These are phyloP conservation scores for Triglochin maritima DNA, from an alignment of 106 monocot species.

Conservation along the genomic window DNA sequence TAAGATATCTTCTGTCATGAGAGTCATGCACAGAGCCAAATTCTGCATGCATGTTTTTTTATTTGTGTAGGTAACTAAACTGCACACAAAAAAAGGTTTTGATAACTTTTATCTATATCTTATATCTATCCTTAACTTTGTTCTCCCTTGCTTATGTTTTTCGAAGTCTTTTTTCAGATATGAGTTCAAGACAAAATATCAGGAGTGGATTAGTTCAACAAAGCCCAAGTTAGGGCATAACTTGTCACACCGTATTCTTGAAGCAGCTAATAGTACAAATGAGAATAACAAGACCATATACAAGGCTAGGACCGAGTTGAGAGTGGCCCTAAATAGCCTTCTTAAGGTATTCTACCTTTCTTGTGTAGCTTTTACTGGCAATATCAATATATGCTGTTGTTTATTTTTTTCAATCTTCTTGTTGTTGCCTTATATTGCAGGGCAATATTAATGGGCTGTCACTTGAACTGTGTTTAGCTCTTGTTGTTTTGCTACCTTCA, in stretches of 20 bases:
- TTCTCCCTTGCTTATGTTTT: background rate
- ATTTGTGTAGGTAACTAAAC: no score
- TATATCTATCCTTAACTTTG: background rate
- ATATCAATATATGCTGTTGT: background rate
- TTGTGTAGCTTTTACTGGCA: background rate
- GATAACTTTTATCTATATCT: background rate
- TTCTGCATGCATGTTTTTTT: no score
- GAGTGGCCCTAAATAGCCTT: conserved; percentile 67
- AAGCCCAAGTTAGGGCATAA: conserved; percentile 62
- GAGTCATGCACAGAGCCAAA: no score
- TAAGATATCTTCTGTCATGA: no score
- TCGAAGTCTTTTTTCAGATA: conserved; percentile 38
- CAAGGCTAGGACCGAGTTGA: conserved; percentile 65
- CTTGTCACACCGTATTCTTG: conserved; percentile 51
- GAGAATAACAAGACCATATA: conserved; percentile 75
- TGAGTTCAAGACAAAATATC: conserved; percentile 84
- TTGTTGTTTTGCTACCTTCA: no score
- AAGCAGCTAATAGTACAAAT: conserved; percentile 44
- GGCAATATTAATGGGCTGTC: background rate
- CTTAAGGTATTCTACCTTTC: conserved; percentile 47
- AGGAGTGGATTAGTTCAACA: conserved; percentile 67
- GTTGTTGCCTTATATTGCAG: background rate
- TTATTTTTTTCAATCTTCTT: background rate
- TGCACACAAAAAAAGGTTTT: background rate
- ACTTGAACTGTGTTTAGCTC: background rate